A percentile compares a stretch with the other conserved stretches of the same genome.
Conservation (phyloP, 176 grass and related monocot species). For the Musa schizocarpa region DNA sequence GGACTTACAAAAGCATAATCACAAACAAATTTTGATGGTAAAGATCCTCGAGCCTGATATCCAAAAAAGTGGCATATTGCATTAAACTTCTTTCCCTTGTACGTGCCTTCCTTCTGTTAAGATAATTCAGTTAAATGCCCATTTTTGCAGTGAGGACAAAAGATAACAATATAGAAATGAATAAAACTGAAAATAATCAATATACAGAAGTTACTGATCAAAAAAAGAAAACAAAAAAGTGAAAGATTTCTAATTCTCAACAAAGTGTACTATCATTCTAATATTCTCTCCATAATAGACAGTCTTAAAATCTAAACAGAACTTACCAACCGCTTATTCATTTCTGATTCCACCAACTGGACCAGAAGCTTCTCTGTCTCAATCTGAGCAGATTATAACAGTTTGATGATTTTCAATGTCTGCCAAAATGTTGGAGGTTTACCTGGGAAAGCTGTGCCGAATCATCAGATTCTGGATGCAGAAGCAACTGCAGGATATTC, state of each 20-base stretch:
- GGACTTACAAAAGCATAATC: constrained; percentile 89
- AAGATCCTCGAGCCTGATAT: constrained; percentile 89
- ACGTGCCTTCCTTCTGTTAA: constrained; percentile 83
- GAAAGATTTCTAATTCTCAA: neutral
- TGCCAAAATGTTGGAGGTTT: constrained; percentile 16
- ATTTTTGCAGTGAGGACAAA: neutral
- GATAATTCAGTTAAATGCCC: neutral
- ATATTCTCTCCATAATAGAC: neutral
- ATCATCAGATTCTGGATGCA: constrained; percentile 93
- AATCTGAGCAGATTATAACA: constrained; percentile 44
- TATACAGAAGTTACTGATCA: neutral
- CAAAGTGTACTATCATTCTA: neutral
- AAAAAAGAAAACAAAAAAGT: too few species aligned
- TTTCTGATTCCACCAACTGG: constrained; percentile 89
- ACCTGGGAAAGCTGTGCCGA: constrained; percentile 98
- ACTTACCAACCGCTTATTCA: constrained; percentile 80
- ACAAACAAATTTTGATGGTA: constrained; percentile 95
- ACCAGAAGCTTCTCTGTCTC: constrained; percentile 98
- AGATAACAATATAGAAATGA: neutral
- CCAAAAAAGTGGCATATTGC: constrained; percentile 99
- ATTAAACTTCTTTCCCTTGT: constrained; percentile 99
- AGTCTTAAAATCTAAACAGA: neutral
- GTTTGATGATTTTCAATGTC: constrained; percentile 12
- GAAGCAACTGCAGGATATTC: constrained; percentile 41
- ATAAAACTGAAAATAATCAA: neutral